A percentile compares a stretch with the other conserved stretches of the same genome.
Evolutionary conservation across 1,284 basidiomycete species (phyloP).

Genomic region (Ustilago curta): DNA sequence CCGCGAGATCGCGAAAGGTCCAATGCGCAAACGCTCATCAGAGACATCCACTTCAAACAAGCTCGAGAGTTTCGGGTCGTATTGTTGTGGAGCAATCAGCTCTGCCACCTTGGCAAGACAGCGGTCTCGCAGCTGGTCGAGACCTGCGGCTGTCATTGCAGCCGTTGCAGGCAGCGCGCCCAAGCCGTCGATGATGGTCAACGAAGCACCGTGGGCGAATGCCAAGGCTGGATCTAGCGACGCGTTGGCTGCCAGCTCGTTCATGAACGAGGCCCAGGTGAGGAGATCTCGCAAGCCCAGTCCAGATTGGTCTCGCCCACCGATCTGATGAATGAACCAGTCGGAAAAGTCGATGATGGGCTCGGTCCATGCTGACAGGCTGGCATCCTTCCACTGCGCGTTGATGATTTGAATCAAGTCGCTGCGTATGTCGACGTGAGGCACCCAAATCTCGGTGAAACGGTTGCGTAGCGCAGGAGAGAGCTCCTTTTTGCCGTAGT

Average conservation of each 20-base stretch:
- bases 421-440: conserved; percentile 79
- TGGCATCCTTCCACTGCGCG: conserved; percentile 77
- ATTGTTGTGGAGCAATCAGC: conserved; percentile 67
- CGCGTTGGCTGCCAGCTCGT: conserved; percentile 73
- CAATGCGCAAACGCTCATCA: conserved; percentile 75
- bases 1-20: conserved; percentile 79
- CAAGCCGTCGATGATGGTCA: conserved; percentile 70
- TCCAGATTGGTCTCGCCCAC: conserved; percentile 74
- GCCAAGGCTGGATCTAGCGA: conserved; percentile 54
- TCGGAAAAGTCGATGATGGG: conserved; percentile 82
- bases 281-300: conserved; percentile 83
- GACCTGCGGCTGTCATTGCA: conserved; percentile 71
- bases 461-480: conserved; percentile 96
- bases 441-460: conserved; percentile 99
- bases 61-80: conserved; percentile 63
- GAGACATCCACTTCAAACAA: conserved; percentile 70
- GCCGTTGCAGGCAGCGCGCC: conserved; percentile 66
- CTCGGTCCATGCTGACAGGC: conserved; percentile 75
- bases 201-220: conserved; percentile 70
- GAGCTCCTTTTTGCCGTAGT: conserved; percentile 98
- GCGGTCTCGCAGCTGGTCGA: conserved; percentile 79
- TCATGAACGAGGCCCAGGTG: conserved; percentile 91
- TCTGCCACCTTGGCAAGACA: conserved; percentile 63
- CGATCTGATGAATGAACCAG: conserved; percentile 80
- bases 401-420: conserved; percentile 86